Percentiles rank a stretch among this genome's conserved stretches.
Conservation (phyloP, 2,329 filamentous ascomycete species). For the Fusarium xyrophilum region DNA sequence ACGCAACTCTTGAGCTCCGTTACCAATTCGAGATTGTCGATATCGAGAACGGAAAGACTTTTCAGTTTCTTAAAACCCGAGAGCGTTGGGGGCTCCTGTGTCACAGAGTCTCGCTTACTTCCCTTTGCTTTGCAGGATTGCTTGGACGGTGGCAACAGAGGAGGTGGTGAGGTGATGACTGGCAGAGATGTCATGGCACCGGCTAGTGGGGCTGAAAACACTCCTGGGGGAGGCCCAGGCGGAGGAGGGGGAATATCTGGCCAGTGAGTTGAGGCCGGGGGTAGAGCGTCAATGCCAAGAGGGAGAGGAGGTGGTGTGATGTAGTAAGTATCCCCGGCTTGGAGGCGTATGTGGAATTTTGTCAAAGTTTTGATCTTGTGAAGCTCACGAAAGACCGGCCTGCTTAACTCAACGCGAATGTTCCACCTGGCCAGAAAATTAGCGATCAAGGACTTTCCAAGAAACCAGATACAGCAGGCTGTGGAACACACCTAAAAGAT, state of each 20-base stretch:
- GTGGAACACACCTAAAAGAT: slow-evolving; percentile 57
- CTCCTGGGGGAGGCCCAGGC: slow-evolving; percentile 27
- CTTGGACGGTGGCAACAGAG: slow-evolving; percentile 48
- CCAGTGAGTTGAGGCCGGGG: slow-evolving; percentile 45
- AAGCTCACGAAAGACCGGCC: slow-evolving; percentile 63
- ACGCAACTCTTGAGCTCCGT: slow-evolving; percentile 64
- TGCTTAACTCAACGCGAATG: slow-evolving; percentile 67
- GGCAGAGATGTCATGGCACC: slow-evolving; percentile 21
- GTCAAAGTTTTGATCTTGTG: slow-evolving; percentile 61
- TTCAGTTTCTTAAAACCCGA: slow-evolving; percentile 64
- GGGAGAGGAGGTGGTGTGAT: slow-evolving; percentile 57
- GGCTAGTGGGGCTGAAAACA: slow-evolving; percentile 28
- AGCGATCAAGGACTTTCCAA: slow-evolving; percentile 2
- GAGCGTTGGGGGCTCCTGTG: slow-evolving; percentile 59
- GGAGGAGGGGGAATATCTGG: slow-evolving; percentile 38
- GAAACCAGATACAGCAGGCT: background rate
- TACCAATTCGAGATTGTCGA: slow-evolving; percentile 64
- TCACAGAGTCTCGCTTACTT: slow-evolving; percentile 42
- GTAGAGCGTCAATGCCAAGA: slow-evolving; percentile 36
- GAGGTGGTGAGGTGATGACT: slow-evolving; percentile 37
- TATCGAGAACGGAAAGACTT: slow-evolving; percentile 63
- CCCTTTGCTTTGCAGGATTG: slow-evolving; percentile 45
- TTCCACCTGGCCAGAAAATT: slow-evolving; percentile 59
- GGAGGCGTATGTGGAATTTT: slow-evolving; percentile 64
- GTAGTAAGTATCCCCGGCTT: slow-evolving; percentile 63